A percentile compares a stretch with the other conserved stretches of the same genome.
phyloP scores from a whole-genome alignment of 2,329 filamentous ascomycete genomes.

The Hirsutella rhossiliensis region DNA sequence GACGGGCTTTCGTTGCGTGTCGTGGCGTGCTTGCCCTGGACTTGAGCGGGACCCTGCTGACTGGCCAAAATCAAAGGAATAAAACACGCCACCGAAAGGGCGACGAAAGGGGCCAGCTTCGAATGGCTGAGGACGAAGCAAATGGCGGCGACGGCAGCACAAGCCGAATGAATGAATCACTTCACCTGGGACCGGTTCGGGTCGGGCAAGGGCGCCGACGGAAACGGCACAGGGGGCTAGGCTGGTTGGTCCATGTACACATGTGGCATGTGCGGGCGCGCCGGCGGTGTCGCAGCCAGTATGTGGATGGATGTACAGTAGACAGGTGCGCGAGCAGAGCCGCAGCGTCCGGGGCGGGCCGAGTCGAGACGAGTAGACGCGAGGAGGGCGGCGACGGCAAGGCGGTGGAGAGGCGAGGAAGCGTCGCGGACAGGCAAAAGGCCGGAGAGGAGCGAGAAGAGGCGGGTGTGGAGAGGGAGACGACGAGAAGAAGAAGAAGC shows the following conservation, averaged over 20 bases:
- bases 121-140: neutral
- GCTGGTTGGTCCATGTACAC: neutral
- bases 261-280: neutral
- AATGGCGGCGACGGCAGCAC: neutral
- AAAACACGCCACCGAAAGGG: neutral
- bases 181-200: neutral
- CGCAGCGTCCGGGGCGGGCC: neutral
- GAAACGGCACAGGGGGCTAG: neutral
- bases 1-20: neutral
- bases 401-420: neutral
- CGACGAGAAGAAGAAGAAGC: too few species aligned
- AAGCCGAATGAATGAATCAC: neutral
- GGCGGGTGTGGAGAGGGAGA: too few species aligned
- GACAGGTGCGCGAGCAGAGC: neutral
- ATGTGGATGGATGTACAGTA: neutral
- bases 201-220: neutral
- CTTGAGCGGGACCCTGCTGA: neutral
- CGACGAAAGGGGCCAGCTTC: neutral
- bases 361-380: neutral
- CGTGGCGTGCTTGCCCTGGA: neutral
- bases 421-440: neutral
- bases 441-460: neutral
- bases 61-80: neutral
- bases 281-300: neutral
- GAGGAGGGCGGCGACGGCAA: neutral